Evolutionary conservation across 2,329 filamentous ascomycete species (phyloP), one percentile per base, ranked within the genome.

Genomic region (Didymella segeticola): DNA sequence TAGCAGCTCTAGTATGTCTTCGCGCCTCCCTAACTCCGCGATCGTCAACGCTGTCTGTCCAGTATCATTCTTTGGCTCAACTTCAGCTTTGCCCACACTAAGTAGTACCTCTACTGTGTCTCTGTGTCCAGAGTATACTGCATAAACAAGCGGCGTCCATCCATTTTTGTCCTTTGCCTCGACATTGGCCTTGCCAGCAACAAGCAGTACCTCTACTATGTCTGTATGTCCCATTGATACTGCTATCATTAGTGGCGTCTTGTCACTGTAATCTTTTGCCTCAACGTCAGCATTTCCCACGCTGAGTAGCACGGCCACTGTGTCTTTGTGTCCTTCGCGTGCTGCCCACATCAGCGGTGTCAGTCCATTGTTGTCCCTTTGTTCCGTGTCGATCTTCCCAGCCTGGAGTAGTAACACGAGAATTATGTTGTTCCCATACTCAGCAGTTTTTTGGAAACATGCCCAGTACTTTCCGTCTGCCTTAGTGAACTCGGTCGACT

Each of bases 311-410:
- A 41, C 11, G 20, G 31, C 14, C 5, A 48, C 26, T 12, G 29
- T 26, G 17, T 41, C 17, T 33, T 39, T 41, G 19, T 41, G 9
- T n/a, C 46, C 37, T 6, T 31, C 6, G 1, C 1, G 4, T 38
- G 43, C 27, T 52, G 47, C 36, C 53, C 19, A 47, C 46, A 43
- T 42, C 47, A 55, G 53, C 47, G 51, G n/a, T 26, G 38, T 36
- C 10, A 1, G 8, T 43, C 47, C 47, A 5, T 26, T 12, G 9
- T 25, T 15, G 17, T 48, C 19, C 23, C 5, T 27, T 38, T 15
- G 15, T 11, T 38, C n/a, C 3, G 12, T 9, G 14, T 33, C 29
- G 22, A 34, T 17, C 14, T 17, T 25, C 5, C 29, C 41, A 43
- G 19, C 20, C 17, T 42, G 25, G 10, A 42, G 8, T 14, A 29